Evolutionary conservation across 164 flowering plant genomes (phyloP), one percentile per base, ranked within the genome.

Genomic region (Tetracentron sinense): DNA sequence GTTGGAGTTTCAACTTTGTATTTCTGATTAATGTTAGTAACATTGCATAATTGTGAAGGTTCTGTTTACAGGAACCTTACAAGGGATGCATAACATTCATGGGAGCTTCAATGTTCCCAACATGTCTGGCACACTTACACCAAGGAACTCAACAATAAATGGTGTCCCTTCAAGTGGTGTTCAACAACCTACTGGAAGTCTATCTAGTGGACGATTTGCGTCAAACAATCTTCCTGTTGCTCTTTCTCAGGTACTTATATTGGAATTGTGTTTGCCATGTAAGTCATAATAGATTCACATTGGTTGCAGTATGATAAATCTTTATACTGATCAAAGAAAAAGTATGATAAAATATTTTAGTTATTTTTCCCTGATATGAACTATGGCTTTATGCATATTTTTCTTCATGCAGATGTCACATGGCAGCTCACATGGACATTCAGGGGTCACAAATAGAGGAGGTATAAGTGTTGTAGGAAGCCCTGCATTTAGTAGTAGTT

Each of bases 391-490:
- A 16, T 60, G 35, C 42, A 53, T 27, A 20, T 5, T 42, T 50
- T 54, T 23, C 25, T 58, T 59, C n/a, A 50, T 62, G 68, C 71
- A 80, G 79, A 65, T 77, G 21, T 71, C 81, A 50, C 79, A 74
- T 69, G 65, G 56, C 22, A 61, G 59, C 19, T 54, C 72, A 1
- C 75, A 75, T 69, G 83, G 76, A 50, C 78, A 71, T 58, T 69
- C 79, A 7, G 79, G 75, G 38, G 61, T 73, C 53, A 61, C 74
- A 52, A 75, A 58, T 64, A 69, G 75, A 63, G 79, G 72, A 68
- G 81, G 75, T 63, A 72, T 72, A 72, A 51, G 50, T 62, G 67
- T 71, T 53, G 58, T 66, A 46, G 69, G 72, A 54, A 70, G 59
- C 51, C 69, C 71, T 35, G 70, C 66, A 33, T 69, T 57, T 54